phyloP scores from a whole-genome alignment of 1,284 basidiomycete species.

The Naganishia albida region DNA sequence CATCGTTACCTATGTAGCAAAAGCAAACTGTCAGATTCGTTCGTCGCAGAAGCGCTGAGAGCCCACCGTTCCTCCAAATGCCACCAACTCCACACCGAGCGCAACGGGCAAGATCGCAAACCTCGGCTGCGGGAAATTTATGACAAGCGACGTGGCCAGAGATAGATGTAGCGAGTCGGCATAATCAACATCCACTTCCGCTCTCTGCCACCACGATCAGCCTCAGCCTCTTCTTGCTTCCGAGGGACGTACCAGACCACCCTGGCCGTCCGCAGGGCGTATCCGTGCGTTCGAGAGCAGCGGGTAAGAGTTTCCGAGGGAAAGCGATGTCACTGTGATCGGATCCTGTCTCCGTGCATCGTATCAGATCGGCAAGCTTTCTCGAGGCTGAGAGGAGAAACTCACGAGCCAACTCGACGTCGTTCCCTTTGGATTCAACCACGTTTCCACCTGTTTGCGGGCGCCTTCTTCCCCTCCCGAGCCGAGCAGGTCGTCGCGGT shows the following conservation, averaged over 20 bases:
- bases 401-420: constrained; percentile 16
- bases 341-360: constrained; percentile 48
- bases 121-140: constrained; percentile 60
- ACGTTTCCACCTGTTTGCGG: constrained; percentile 51
- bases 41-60: constrained; percentile 15
- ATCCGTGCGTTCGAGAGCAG: constrained; percentile 59
- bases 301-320: constrained; percentile 59
- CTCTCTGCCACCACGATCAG: constrained; percentile 46
- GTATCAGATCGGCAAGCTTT: constrained; percentile 12
- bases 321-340: constrained; percentile 59
- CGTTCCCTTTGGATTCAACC: constrained; percentile 50
- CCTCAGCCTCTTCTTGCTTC: background rate
- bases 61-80: constrained; percentile 59
- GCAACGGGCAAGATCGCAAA: constrained; percentile 62
- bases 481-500: constrained; percentile 52
- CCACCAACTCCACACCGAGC: constrained; percentile 58
- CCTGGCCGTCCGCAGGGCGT: constrained; percentile 58
- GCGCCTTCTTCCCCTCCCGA: constrained; percentile 55
- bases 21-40: constrained; percentile 11
- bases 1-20: constrained; percentile 43
- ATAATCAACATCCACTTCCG: constrained; percentile 62
- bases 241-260: constrained; percentile 53
- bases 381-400: background rate
- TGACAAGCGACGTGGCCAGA: constrained; percentile 59
- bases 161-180: constrained; percentile 58